Base-by-base conservation (phyloP, 768 basidiomycete species). In the Boletus sp. region DNA sequence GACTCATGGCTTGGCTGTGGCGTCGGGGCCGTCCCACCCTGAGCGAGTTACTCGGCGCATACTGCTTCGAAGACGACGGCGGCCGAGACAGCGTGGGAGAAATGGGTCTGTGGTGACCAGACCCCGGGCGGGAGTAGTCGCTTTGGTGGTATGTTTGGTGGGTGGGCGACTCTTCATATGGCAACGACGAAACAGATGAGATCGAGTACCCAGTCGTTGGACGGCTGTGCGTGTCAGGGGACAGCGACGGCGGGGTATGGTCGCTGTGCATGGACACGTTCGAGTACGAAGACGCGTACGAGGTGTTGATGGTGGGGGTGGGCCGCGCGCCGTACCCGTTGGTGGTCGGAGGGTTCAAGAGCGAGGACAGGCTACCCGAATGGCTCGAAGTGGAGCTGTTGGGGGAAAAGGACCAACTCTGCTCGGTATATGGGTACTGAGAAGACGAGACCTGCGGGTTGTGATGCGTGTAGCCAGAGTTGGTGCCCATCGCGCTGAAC, bases 171-270 rank as follows among this genome's bases (percentile, higher is more conserved):
- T 89, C 86, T 52, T 86, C 86, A 71, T 90, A 89, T 0, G 85
- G 80, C 61, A 90, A 68, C 18, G 88, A 90, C 1, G 87, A 88
- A 61, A 91, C 89, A 12, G 89, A 90, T 2, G 89, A 86, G 54
- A 91, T 89, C 39, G 91, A 92, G 71, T 93, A 93, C 17, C 91
- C 89, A 0, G 91, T 92, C 2, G 86, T 87, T 1, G 91, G 91
- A 50, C 91, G 85, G 72, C 89, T 90, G 51, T 70, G 69, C 0
- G 69, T 71, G 70, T 93, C 91, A 6, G 91, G 91, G 4, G 91
- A 92, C 61, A 90, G 71, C 8, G 78, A 76, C 1, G 88, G 89
- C 0, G 87, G 88, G 36, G 84, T 83, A 63, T 87, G 85, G 58
- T 85, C 83, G 42, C 79, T 78, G 67, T 84, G 81, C 78, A 88